These are phyloP conservation scores for Stylonectria norvegica DNA, from an alignment of 2,329 filamentous ascomycete genomes.

Conservation along the genomic window DNA sequence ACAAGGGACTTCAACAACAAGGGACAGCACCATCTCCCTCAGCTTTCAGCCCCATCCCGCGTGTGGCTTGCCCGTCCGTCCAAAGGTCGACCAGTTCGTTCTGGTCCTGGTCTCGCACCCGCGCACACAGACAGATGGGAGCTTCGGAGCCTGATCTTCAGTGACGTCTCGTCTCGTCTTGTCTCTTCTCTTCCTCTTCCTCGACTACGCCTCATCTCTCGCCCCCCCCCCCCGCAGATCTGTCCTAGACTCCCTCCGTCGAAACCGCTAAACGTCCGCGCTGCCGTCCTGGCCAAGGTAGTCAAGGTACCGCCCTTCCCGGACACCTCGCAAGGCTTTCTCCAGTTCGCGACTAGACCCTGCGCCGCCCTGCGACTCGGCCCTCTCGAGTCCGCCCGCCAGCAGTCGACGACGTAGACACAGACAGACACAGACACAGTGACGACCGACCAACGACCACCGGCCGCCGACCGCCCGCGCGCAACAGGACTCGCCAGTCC, in stretches of 20 bases:
- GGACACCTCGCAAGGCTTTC: neutral
- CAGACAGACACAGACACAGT: too few species aligned
- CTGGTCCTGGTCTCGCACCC: too few species aligned
- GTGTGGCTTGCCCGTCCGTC: too few species aligned
- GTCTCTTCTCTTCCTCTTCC: constrained; percentile 1
- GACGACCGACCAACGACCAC: constrained; percentile 10
- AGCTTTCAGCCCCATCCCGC: too few species aligned
- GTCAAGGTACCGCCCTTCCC: too few species aligned
- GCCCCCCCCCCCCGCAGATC: neutral
- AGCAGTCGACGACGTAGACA: constrained; percentile 21
- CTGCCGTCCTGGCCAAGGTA: too few species aligned
- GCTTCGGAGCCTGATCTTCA: constrained; percentile 26
- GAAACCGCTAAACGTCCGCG: neutral
- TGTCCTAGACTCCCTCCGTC: neutral
- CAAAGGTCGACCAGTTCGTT: too few species aligned
- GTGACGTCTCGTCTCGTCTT: constrained; percentile 20
- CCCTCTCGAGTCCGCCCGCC: constrained; percentile 22
- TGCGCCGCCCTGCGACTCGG: constrained; percentile 9
- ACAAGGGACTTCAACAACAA: too few species aligned
- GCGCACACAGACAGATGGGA: too few species aligned
- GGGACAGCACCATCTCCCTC: too few species aligned
- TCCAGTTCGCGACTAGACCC: neutral
- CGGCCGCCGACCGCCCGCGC: constrained; percentile 12
- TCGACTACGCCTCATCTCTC: neutral
- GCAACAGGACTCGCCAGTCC: constrained; percentile 7